Percentiles rank a stretch among this genome's conserved stretches.
Evolutionary conservation across 257 asterid genomes (phyloP).

Genomic region (Rubia yunnanensis): DNA sequence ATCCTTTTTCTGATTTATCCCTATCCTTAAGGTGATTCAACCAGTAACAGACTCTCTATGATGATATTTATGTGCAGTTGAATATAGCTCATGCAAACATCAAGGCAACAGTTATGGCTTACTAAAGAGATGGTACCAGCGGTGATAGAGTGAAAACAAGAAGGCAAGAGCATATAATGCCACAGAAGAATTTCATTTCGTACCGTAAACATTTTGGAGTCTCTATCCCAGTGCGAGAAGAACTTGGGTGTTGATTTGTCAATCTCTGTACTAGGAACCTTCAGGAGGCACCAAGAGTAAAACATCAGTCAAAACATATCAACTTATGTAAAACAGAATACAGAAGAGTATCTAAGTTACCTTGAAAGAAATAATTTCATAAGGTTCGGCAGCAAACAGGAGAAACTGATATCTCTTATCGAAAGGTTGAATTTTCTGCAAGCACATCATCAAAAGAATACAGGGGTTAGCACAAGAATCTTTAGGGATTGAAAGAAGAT

Average conservation of each 20-base stretch:
- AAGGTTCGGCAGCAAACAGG: conserved; percentile 93
- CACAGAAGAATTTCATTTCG: conserved; percentile 12
- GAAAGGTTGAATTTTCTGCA: conserved; percentile 71
- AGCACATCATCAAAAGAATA: neutral
- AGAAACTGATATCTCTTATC: conserved; percentile 88
- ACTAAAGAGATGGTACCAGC: neutral
- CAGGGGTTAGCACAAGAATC: neutral
- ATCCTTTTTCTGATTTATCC: neutral
- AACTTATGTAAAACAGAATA: neutral
- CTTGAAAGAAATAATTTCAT: conserved; percentile 87
- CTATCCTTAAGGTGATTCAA: neutral
- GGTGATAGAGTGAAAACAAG: neutral
- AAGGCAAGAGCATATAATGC: neutral
- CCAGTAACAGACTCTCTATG: neutral
- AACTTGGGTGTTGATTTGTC: conserved; percentile 97
- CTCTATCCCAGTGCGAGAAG: conserved; percentile 99
- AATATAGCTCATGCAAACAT: neutral
- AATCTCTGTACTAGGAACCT: conserved; percentile 95
- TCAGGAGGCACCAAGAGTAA: conserved; percentile 1
- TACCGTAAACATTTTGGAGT: conserved; percentile 95
- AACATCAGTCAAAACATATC: conserved; percentile 1
- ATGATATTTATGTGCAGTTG: neutral
- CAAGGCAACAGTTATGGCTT: neutral
- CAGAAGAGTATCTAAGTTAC: conserved; percentile 25
- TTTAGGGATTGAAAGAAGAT: neutral